Evolutionary conservation across 2,329 filamentous ascomycete genomes (phyloP).

Genomic region (Bipolaris gigantea): DNA sequence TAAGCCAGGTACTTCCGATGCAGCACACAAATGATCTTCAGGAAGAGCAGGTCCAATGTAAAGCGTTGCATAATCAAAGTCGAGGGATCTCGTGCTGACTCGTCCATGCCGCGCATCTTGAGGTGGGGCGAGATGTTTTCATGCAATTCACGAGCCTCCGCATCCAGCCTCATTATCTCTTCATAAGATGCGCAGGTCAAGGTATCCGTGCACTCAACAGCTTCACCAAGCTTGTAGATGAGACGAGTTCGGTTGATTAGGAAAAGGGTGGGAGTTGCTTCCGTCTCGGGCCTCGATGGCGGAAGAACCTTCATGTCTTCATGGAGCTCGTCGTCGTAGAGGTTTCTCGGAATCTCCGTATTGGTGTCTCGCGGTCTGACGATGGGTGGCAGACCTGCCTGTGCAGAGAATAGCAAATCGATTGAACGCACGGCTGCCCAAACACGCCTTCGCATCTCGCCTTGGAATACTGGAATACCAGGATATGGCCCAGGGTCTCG

Average conservation of each 20-base stretch:
- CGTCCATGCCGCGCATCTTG: slow-evolving; percentile 72
- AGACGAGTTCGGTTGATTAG: slow-evolving; percentile 75
- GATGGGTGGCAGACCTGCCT: slow-evolving; percentile 64
- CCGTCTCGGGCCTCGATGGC: slow-evolving; percentile 65
- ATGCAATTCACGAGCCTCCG: slow-evolving; percentile 58
- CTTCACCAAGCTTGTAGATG: slow-evolving; percentile 69
- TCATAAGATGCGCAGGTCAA: slow-evolving; percentile 64
- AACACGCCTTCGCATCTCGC: slow-evolving; percentile 67
- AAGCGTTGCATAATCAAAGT: slow-evolving; percentile 77
- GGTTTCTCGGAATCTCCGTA: slow-evolving; percentile 72
- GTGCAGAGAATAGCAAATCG: slow-evolving; percentile 77
- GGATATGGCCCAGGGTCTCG: slow-evolving; percentile 75
- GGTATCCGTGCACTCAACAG: slow-evolving; percentile 68
- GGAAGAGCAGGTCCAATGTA: slow-evolving; percentile 79
- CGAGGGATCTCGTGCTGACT: slow-evolving; percentile 69
- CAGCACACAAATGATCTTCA: slow-evolving; percentile 85
- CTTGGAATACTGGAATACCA: slow-evolving; percentile 71
- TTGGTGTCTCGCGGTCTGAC: slow-evolving; percentile 75
- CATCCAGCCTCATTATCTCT: slow-evolving; percentile 62
- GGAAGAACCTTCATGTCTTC: slow-evolving; percentile 69
- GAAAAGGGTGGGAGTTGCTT: slow-evolving; percentile 76
- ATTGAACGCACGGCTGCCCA: slow-evolving; percentile 72
- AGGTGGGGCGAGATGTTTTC: slow-evolving; percentile 78
- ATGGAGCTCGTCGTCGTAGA: slow-evolving; percentile 79
- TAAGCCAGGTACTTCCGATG: slow-evolving; percentile 85